phyloP scores from a whole-genome alignment of 345 rosid genomes.

The Heritiera littoralis region DNA sequence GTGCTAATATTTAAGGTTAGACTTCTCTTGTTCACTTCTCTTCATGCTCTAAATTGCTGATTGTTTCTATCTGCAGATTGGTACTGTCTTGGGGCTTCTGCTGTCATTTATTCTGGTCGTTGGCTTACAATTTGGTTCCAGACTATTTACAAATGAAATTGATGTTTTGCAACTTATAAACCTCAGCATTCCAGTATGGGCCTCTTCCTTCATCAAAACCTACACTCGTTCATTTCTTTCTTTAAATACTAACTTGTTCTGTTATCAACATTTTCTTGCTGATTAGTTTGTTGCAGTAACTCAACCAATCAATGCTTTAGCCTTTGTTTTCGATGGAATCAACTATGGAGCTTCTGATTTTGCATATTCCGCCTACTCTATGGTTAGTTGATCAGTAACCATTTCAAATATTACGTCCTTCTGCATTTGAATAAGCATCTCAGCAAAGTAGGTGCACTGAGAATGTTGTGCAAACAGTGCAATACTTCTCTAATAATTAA shows the following conservation, averaged over 20 bases:
- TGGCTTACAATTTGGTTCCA: constrained; percentile 38
- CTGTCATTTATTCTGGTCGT: constrained; percentile 41
- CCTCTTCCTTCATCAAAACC: constrained; percentile 5
- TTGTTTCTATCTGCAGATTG: constrained; percentile 40
- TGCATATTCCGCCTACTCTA: constrained; percentile 62
- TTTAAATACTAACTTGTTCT: background rate
- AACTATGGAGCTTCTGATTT: constrained; percentile 71
- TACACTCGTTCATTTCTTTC: background rate
- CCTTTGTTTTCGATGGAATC: constrained; percentile 68
- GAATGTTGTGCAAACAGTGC: background rate
- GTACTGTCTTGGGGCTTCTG: constrained; percentile 47
- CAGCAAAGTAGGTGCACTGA: background rate
- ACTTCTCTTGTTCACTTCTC: background rate
- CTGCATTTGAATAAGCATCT: background rate
- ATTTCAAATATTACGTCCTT: no score
- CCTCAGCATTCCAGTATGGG: constrained; percentile 52
- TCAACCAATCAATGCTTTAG: constrained; percentile 66
- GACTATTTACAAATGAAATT: constrained; percentile 44
- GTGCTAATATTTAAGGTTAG: constrained; percentile 24
- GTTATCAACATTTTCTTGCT: background rate
- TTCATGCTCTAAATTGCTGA: background rate
- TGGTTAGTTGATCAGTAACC: constrained; percentile 41
- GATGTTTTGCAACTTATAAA: constrained; percentile 42
- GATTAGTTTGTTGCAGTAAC: constrained; percentile 57
- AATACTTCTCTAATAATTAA: no score